Conservation (phyloP, 345 rosid species). For the Arabidopsis suecica region DNA sequence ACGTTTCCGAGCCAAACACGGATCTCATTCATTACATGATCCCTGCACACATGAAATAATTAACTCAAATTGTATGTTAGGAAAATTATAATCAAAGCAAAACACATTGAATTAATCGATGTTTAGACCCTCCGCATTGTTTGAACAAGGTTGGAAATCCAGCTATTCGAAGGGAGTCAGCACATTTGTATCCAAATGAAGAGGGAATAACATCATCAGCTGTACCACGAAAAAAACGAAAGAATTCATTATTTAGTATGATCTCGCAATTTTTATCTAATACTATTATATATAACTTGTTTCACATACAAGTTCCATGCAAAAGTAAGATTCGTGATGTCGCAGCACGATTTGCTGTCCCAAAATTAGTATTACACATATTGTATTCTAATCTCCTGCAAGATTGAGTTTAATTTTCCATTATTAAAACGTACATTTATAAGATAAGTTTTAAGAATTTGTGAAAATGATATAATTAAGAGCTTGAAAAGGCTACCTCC, state of each 20-base stretch:
- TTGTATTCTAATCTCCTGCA: constrained; percentile 50
- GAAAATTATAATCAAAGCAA: not conserved
- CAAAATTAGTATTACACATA: constrained; percentile 48
- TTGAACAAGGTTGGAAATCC: constrained; percentile 63
- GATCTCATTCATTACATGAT: not conserved
- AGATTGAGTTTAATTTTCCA: not conserved
- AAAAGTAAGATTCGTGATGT: constrained; percentile 51
- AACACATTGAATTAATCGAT: not conserved
- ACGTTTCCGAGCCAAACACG: not conserved
- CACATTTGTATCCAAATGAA: constrained; percentile 60
- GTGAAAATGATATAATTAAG: not conserved
- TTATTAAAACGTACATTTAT: not conserved
- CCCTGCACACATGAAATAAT: not conserved
- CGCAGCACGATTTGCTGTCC: constrained; percentile 54
- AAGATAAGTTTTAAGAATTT: not conserved
- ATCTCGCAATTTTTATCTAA: not conserved
- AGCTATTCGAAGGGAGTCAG: constrained; percentile 49
- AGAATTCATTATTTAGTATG: not conserved
- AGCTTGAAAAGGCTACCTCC: constrained; percentile 49
- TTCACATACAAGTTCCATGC: constrained; percentile 57
- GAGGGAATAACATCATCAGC: constrained; percentile 63
- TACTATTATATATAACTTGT: too few relatives aligned
- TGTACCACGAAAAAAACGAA: constrained; percentile 28
- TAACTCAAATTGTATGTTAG: not conserved
- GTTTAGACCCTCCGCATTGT: constrained; percentile 60